Evolutionary conservation across 1,284 basidiomycete species (phyloP), one percentile per base, ranked within the genome.

Genomic region (Trichosporon sp.): DNA sequence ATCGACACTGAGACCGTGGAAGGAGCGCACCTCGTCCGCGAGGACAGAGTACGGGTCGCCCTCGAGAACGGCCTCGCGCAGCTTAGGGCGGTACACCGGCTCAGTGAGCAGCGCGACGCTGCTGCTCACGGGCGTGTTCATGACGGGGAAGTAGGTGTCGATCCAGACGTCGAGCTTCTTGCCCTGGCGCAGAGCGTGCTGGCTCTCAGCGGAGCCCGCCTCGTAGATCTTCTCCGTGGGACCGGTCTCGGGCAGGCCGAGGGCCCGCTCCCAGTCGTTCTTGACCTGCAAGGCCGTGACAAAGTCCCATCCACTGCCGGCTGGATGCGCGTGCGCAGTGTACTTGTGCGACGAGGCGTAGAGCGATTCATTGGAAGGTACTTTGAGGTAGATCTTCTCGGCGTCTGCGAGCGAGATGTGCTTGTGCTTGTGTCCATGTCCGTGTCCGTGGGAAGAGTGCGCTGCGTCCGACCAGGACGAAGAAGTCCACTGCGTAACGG

Each of bases 101-200:
- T 76, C 72, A 3, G 74, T 69, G 36, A 74, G 66, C 3, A 79
- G 71, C 0, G 76, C 78, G 5, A 76, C 70, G 1, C 71, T 69
- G 36, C 81, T 82, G 61, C 87, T 84, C 6, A 88, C 81, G 3
- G 89, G 86, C 1, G 86, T 89, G 78, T 93, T 91, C 81, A 94
- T 81, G 37, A 92, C 82, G 0, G 93, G 91, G 76, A 88, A 92
- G 79, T 94, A 94, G 54, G 77, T 79, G 69, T 81, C 80, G 36
- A 81, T 69, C 79, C 79, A 81, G 2, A 81, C 79, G 32, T 71
- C 72, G 4, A 74, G 60, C 62, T 74, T 72, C 33, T 73, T 61
- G 60, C 68, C 69, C 23, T 23, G 54, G 16, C 49, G 25, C 27
- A 54, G 27, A 7, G 27, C 49, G 37, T 36, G 31, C 67, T 80